Evolutionary conservation across 139 green algal genomes (phyloP).

Genomic region (Chlamydomonas asymmetrica): DNA sequence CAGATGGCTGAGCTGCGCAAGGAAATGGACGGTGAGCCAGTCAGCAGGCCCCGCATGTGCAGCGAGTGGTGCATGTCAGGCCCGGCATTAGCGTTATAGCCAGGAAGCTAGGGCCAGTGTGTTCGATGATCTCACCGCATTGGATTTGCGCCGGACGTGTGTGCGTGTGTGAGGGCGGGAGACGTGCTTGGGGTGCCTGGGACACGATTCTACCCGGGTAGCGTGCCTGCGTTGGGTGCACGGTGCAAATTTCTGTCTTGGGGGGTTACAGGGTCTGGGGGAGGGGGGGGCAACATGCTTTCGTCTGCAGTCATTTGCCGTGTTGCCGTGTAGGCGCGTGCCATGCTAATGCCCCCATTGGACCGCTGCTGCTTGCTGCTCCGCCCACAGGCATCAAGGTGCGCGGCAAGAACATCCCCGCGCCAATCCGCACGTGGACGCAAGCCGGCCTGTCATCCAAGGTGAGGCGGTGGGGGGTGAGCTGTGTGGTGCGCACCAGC

Average conservation of each 20-base stretch:
- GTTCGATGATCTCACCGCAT: no score
- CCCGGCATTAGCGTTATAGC: no score
- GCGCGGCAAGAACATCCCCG: slow-evolving; percentile 85
- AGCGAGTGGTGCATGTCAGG: no score
- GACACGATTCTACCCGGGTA: not conserved
- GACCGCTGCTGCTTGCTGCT: not conserved
- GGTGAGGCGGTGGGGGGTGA: no score
- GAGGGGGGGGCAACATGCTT: no score
- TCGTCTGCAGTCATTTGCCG: not conserved
- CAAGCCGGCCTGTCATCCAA: slow-evolving; percentile 79
- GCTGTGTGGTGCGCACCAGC: no score
- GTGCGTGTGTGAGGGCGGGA: no score
- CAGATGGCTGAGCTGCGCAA: slow-evolving; percentile 76
- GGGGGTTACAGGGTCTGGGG: no score
- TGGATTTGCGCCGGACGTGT: no score
- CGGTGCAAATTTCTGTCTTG: not conserved
- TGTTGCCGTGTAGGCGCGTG: not conserved
- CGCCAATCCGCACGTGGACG: slow-evolving; percentile 83
- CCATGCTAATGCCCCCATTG: not conserved
- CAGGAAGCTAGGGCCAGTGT: no score
- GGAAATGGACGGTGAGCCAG: slow-evolving; percentile 54
- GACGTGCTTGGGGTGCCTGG: no score
- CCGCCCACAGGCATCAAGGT: slow-evolving; percentile 83
- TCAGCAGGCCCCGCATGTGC: no score
- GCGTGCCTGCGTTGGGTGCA: slow-evolving; percentile 1